phyloP scores from a whole-genome alignment of 179 eudicot genomes.

The Sideroxylon spinosum region DNA sequence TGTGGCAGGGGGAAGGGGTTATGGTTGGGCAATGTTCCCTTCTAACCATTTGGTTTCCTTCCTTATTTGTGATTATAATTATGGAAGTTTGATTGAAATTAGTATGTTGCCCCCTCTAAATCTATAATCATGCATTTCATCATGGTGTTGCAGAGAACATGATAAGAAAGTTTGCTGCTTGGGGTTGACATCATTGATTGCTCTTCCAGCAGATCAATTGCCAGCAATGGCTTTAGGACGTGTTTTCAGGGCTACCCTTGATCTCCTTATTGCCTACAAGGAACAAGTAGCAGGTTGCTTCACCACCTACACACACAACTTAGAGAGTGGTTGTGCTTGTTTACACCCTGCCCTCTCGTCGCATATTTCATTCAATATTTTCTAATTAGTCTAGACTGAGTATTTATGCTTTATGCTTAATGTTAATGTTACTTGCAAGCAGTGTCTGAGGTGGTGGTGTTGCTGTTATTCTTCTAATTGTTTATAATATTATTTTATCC shows the following conservation, averaged over 20 bases:
- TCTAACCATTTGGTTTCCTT: no score
- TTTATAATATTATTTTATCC: background rate
- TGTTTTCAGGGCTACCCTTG: constrained; percentile 80
- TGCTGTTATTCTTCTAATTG: background rate
- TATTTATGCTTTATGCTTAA: background rate
- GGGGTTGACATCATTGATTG: constrained; percentile 83
- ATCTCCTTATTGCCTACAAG: constrained; percentile 91
- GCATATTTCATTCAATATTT: background rate
- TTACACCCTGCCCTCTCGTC: background rate
- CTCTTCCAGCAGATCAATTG: constrained; percentile 78
- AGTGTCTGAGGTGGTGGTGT: no score
- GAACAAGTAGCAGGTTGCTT: constrained; percentile 82
- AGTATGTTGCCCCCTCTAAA: no score
- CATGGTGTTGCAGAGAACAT: constrained; percentile 60
- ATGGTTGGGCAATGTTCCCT: no score
- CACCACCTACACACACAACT: no score
- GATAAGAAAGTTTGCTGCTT: constrained; percentile 96
- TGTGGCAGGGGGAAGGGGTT: no score
- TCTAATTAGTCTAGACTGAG: background rate
- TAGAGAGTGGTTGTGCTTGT: background rate
- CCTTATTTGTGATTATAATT: no score
- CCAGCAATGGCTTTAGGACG: constrained; percentile 90
- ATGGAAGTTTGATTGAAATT: background rate
- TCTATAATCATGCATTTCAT: constrained; percentile 5
- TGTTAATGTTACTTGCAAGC: background rate